A percentile compares a stretch with the other conserved stretches of the same genome.
Evolutionary conservation across 164 flowering plant genomes (phyloP).

Genomic region (Cinnamomum micranthum): DNA sequence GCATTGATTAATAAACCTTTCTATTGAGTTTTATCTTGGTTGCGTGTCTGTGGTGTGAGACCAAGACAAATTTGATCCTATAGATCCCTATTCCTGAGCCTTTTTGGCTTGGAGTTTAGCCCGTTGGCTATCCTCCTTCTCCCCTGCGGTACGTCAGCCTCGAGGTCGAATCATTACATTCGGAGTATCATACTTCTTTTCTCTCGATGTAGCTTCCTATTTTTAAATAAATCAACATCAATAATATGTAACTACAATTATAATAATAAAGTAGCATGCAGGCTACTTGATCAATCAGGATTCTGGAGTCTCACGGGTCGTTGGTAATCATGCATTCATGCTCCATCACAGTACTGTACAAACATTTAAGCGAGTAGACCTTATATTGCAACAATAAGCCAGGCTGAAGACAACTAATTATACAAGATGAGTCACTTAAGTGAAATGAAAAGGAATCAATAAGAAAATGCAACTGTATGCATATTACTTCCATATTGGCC

Average conservation of each 20-base stretch:
- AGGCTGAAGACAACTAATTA: no score
- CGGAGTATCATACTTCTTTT: no score
- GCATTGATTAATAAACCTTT: no score
- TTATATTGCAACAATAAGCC: background rate
- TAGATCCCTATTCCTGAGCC: no score
- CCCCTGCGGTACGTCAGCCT: no score
- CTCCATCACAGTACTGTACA: background rate
- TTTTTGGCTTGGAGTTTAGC: no score
- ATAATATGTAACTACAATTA: no score
- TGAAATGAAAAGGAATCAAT: background rate
- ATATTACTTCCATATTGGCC: background rate
- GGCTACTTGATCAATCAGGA: background rate
- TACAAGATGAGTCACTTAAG: background rate
- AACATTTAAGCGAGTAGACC: background rate
- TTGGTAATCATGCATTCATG: no score
- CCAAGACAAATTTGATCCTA: no score
- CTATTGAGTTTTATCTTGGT: no score
- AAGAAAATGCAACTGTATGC: background rate
- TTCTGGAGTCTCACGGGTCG: background rate
- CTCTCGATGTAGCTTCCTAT: background rate
- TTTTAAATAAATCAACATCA: background rate
- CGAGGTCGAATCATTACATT: background rate
- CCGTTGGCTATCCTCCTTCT: no score
- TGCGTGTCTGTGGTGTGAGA: no score
- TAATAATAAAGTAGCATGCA: background rate